A percentile compares a stretch with the other conserved stretches of the same genome.
phyloP scores from a whole-genome alignment of 2,329 filamentous ascomycete species.

The Cercospora sp. region DNA sequence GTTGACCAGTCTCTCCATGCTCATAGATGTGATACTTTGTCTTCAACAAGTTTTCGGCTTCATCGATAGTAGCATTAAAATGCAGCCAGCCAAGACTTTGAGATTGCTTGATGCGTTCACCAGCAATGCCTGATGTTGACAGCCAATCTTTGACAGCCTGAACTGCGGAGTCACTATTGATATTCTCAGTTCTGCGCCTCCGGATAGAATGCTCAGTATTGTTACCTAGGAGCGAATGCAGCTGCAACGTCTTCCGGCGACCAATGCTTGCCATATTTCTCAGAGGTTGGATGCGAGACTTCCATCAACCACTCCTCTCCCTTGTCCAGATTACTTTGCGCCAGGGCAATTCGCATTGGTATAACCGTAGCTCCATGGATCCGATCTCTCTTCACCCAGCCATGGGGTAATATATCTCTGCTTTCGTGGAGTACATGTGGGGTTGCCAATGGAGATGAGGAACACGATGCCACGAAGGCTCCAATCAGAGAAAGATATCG shows the following conservation, averaged over 20 bases:
- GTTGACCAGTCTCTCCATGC: constrained; percentile 52
- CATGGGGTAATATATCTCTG: constrained; percentile 26
- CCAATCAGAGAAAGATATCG: not conserved
- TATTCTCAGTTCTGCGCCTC: constrained; percentile 34
- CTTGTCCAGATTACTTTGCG: constrained; percentile 30
- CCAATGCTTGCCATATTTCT: constrained; percentile 48
- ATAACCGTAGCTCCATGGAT: constrained; percentile 18
- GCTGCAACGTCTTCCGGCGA: constrained; percentile 36
- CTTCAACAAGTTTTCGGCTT: constrained; percentile 45
- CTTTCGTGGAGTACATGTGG: constrained; percentile 37
- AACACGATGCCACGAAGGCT: constrained; percentile 3
- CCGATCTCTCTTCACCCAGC: constrained; percentile 39
- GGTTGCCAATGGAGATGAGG: constrained; percentile 8
- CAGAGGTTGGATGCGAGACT: constrained; percentile 40
- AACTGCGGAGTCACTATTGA: constrained; percentile 40
- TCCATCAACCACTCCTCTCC: constrained; percentile 36
- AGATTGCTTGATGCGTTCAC: constrained; percentile 39
- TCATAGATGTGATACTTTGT: constrained; percentile 61
- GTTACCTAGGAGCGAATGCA: constrained; percentile 31
- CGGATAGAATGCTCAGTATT: not conserved
- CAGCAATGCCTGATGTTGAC: constrained; percentile 35
- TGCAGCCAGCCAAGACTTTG: constrained; percentile 44
- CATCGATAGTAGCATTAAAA: constrained; percentile 44
- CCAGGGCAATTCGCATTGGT: constrained; percentile 31
- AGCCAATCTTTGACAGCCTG: constrained; percentile 45